Base-by-base conservation (phyloP, 129 eudicot genomes). In the Flaveria ramosissima region DNA sequence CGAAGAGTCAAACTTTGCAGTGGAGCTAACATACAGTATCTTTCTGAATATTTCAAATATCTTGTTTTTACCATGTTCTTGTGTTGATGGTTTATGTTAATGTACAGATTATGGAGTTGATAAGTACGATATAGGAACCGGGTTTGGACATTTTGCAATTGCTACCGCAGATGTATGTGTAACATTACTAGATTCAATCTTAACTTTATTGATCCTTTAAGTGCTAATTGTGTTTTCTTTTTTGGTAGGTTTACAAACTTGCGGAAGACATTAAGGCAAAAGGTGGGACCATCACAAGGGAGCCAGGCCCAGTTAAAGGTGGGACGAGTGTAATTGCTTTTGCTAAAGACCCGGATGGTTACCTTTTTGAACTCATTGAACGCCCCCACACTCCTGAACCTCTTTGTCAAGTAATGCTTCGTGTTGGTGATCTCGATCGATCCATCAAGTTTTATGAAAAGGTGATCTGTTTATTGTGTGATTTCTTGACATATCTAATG, bases 351-450 rank as follows among this genome's bases (percentile, higher is more conserved):
- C 99, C 99, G 14, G 97, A 91, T 82, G 99, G 99, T 57, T 94
- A 94, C 87, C 83, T 77, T 74, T 94, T 94, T 79, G 99, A 94
- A 74, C 86, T 94, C 73, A 85, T 94, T 51, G 92, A 91, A 70
- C 78, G 99, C 39, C 90, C 79, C 20, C 63, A 85, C 7, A 94
- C 97, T 39, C 93, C 92, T 77, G 99, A 94, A 85, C 99, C 99
- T 16, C 90, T 94, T 50, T 91, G 99, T 77, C 99, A 94, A 89
- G 93, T 91, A n/a, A 94, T 94, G 99, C 96, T 94, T 77, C 99
- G 99, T 50, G 97, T 94, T 57, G 99, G 99, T 74, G 97, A 94
- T 86, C 93, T 94, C 61, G 97, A 94, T 9, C 93, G 93, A 21
- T 86, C 99, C 19, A 89, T 94, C 80, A 91, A 91, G 78, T 94